Evolutionary conservation across 805 yeast species (phyloP), one percentile per base, ranked within the genome.

Genomic region (Starmera amethionina): DNA sequence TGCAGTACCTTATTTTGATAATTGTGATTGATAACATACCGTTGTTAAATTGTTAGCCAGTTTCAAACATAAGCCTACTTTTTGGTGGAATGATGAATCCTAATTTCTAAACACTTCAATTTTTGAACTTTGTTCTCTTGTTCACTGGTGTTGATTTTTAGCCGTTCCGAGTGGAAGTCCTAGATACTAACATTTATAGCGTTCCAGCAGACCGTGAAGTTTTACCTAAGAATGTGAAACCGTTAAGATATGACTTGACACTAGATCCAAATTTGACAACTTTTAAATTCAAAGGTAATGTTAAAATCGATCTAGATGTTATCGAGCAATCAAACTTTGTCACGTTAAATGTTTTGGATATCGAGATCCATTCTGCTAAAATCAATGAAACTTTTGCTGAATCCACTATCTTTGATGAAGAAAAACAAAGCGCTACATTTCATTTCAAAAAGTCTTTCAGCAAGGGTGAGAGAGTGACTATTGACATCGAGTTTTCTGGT

Each of bases 221-320:
- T 34, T 73, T 78, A 45, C 94, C 85, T 50, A 65, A 67, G 37
- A 65, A 72, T 40, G 82, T 88, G 45, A 70, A 70, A 43, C 97
- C 98, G 30, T 50, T 64, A 30, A 84, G 83, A 60, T 90, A 93
- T 58, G 73, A 77, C 40, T 59, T 93, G 30, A 70, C 77, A 15
- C 63, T 78, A 40, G 80, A 78, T 51, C 87, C 94, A 32, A 54
- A 67, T 49, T 71, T 79, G 43, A 67, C 66, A 37, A 69, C 71
- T 10, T 79, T 79, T 67, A 77, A 72, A 42, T 80, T 75, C 51
- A 61, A 64, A 37, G 87, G 86, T 51, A 59, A 57, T 28, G 75
- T 70, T 45, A 61, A 64, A 37, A 76, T 80, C 49, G 77, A 73
- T 38, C 64, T 80, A 48, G 59, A 64, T 34, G 77, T 79, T 35